Evolutionary conservation across 768 basidiomycete species (phyloP).

Genomic region (Tulasnella sp.): DNA sequence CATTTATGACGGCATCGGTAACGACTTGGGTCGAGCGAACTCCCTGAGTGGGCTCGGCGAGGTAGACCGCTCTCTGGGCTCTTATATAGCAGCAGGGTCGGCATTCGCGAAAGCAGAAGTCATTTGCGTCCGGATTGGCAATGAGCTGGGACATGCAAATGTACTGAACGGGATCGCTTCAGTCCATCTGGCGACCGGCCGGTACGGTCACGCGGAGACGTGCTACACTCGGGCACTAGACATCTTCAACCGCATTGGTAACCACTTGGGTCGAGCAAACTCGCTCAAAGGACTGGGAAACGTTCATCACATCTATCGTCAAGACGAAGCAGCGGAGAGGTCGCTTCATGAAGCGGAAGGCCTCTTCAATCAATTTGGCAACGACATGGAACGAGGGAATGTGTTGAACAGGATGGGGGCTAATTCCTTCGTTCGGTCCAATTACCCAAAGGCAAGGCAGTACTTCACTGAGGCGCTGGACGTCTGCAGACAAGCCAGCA

Average conservation of each 20-base stretch:
- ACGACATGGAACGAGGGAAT: not conserved
- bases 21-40: not conserved
- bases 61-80: not conserved
- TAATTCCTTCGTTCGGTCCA: too few relatives aligned
- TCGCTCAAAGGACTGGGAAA: not conserved
- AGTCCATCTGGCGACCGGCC: not conserved
- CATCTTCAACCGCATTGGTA: not conserved
- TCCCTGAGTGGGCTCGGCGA: not conserved
- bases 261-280: not conserved
- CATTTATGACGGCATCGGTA: not conserved
- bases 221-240: not conserved
- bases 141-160: not conserved
- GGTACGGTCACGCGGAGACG: not conserved
- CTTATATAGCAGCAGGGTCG: not conserved
- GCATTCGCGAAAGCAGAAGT: not conserved
- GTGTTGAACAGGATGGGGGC: not conserved
- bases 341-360: not conserved
- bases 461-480: not conserved
- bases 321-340: not conserved
- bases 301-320: not conserved
- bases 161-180: not conserved
- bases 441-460: not conserved
- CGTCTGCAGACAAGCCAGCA: not conserved
- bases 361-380: not conserved
- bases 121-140: not conserved